Conservation (phyloP, 176 grass and related monocot species). For the Cenchrus purpureus region DNA sequence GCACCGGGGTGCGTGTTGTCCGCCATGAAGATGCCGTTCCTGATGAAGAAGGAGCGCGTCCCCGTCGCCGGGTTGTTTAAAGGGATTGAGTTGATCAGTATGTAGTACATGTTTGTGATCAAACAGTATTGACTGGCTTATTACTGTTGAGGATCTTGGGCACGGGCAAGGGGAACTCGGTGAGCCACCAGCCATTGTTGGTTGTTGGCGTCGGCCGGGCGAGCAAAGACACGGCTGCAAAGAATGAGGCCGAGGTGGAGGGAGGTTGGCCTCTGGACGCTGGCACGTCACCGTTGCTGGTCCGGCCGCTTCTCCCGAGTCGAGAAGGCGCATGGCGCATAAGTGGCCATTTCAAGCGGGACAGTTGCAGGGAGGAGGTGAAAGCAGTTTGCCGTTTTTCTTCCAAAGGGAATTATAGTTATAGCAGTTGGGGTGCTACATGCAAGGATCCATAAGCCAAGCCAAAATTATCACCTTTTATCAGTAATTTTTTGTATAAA, state of each 20-base stretch:
- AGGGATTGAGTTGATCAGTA: no score
- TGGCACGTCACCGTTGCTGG: not conserved
- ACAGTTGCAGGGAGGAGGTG: no score
- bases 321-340: not conserved
- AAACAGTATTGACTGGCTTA: no score
- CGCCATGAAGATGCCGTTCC: slow-evolving; percentile 75
- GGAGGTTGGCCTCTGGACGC: slow-evolving; percentile 32
- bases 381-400: no score
- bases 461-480: no score
- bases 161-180: slow-evolving; percentile 66
- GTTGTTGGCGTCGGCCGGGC: slow-evolving; percentile 42
- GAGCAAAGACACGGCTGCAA: no score
- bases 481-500: no score
- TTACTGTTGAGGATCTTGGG: slow-evolving; percentile 65
- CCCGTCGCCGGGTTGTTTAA: slow-evolving; percentile 65
- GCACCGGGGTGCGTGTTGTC: slow-evolving; percentile 62
- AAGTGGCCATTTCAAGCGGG: no score
- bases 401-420: no score
- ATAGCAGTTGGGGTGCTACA: no score
- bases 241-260: slow-evolving; percentile 30
- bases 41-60: slow-evolving; percentile 60
- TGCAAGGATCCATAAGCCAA: no score
- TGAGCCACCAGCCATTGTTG: slow-evolving; percentile 85
- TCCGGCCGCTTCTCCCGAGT: not conserved
- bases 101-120: no score